Evolutionary conservation across 1,284 basidiomycete genomes (phyloP), one percentile per base, ranked within the genome.

Genomic region (Schizophyllum commune): DNA sequence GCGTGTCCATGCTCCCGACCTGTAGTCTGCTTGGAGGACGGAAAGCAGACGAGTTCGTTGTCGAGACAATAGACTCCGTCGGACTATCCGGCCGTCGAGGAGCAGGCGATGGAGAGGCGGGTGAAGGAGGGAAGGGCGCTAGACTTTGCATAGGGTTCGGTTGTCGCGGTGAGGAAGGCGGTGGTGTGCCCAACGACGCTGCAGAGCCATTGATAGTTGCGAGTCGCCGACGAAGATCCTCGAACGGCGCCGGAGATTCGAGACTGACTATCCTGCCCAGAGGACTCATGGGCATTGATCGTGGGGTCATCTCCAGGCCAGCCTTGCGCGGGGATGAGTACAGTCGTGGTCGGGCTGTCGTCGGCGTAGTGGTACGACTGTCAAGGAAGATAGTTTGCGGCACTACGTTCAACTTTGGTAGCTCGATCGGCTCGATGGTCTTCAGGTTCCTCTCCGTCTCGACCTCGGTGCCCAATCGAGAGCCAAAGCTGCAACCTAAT

Each of bases 381-480:
- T 86, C 92, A 67, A 99, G 81, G 74, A 99, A 98, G 21, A 99
- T 91, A 0, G 96, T 99, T 64, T 94, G 94, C 5, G 94, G 94
- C 0, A 95, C 92, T n/a, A 98, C 90, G 3, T 90, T 88, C 53
- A 96, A 82, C 70, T 92, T 91, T 71, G 91, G 87, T 52, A 92
- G 76, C 66, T 91, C 89, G 34, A 92, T 79, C 51, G 86, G 83
- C 9, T 81, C 81, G 9, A 80, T 84, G 8, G 85, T 81, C 68
- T 89, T 88, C 4, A 91, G 81, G 60, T 80, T 81, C 66, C 82
- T 81, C 32, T 86, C 86, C 0, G 81, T 74, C 66, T 89, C 86
- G 33, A 77, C 79, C 65, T 91, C 88, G 27, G 79, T 73, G 61
- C 77, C 83, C 56, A 83, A 67, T 52, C 88, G 82, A 19, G 83